These are phyloP conservation scores for Plenodomus lindquistii DNA, from an alignment of 2,329 filamentous ascomycete species.

Conservation along the genomic window DNA sequence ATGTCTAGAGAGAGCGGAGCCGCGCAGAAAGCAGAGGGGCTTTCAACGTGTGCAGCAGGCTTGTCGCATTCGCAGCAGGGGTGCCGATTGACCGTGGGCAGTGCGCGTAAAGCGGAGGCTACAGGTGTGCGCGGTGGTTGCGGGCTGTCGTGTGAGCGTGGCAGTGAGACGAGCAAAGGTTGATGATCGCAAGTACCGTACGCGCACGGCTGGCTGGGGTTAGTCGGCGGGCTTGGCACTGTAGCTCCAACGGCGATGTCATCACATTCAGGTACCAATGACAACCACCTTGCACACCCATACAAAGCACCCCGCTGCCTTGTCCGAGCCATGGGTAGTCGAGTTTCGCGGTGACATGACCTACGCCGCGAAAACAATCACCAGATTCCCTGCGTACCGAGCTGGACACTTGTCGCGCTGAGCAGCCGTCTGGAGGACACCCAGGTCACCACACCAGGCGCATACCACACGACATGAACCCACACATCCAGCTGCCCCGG, in stretches of 20 bases:
- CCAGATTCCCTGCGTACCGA: neutral
- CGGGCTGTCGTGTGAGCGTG: conserved; percentile 12
- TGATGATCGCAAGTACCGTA: conserved; percentile 5
- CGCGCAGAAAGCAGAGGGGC: conserved; percentile 8
- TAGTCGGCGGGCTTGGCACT: conserved; percentile 15
- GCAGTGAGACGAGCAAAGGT: conserved; percentile 9
- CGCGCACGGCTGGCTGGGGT: conserved; percentile 4
- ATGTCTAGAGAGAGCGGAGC: conserved; percentile 14
- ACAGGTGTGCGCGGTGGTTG: conserved; percentile 10
- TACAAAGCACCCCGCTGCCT: neutral
- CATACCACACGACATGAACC: conserved; percentile 54
- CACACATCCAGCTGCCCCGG: conserved; percentile 62
- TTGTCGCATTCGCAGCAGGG: neutral
- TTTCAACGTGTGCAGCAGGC: conserved; percentile 2
- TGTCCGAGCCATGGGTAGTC: neutral
- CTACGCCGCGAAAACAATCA: neutral
- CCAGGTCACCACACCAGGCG: neutral
- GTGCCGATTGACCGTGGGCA: neutral
- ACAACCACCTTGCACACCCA: neutral
- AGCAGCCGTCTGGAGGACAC: neutral
- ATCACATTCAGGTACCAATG: conserved; percentile 18
- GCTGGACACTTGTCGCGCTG: neutral
- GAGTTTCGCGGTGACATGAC: neutral
- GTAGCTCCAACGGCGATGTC: conserved; percentile 18
- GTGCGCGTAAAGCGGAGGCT: conserved; percentile 6